A percentile compares a stretch with the other conserved stretches of the same genome.
phyloP scores from a whole-genome alignment of 371 early-diverging fungal genomes.

The Batkoa obscura region DNA sequence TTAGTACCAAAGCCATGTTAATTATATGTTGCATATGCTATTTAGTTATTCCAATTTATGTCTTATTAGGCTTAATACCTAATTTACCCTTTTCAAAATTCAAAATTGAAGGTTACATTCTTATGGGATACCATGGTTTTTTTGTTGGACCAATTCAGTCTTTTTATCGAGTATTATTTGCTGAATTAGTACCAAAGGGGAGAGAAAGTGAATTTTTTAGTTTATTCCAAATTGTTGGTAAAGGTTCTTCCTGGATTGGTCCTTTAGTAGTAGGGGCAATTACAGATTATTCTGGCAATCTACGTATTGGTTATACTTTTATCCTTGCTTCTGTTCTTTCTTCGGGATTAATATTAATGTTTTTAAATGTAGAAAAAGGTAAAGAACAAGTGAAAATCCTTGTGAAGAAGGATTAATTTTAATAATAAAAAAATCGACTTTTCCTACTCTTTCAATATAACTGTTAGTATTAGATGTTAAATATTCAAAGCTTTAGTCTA shows the following conservation, averaged over 20 bases:
- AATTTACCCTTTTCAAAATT: conserved; percentile 19
- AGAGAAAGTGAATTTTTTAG: conserved; percentile 31
- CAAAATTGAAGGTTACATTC: conserved; percentile 25
- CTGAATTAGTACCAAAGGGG: conserved; percentile 28
- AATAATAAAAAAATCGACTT: too few relatives aligned
- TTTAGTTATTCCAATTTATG: conserved; percentile 25
- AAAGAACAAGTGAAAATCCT: too few relatives aligned
- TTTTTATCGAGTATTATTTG: conserved; percentile 15
- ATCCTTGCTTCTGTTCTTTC: neutral
- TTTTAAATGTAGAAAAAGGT: too few relatives aligned
- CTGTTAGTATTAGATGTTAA: too few relatives aligned
- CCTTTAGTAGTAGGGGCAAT: conserved; percentile 34
- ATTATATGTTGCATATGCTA: conserved; percentile 17
- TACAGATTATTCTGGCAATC: neutral
- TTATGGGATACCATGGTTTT: conserved; percentile 1
- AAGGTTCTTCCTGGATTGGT: conserved; percentile 40
- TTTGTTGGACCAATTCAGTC: neutral
- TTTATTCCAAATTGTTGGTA: conserved; percentile 33
- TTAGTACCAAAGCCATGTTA: conserved; percentile 7
- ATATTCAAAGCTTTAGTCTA: too few relatives aligned
- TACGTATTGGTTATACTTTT: neutral
- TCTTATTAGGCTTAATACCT: conserved; percentile 25
- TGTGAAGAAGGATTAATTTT: too few relatives aligned
- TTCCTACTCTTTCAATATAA: too few relatives aligned
- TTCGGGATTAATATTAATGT: too few relatives aligned